These are phyloP conservation scores for Ceratocystis papillata DNA, from an alignment of 2,329 filamentous ascomycete species.

Conservation along the genomic window DNA sequence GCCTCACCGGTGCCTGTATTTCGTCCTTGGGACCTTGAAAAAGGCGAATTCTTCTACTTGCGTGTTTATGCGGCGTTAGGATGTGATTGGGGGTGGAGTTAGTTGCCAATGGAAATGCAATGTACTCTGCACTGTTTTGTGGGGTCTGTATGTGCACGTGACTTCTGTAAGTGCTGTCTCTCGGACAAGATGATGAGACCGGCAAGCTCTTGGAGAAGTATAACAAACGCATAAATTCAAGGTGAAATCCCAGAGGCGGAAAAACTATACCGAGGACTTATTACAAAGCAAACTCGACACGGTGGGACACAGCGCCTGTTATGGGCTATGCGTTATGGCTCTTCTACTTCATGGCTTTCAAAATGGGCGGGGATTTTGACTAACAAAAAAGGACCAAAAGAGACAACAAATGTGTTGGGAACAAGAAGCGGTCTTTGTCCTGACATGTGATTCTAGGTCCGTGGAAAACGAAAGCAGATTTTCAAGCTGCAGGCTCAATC, in stretches of 20 bases:
- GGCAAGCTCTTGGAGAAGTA: neutral
- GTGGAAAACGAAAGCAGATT: neutral
- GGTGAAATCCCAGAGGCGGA: no score
- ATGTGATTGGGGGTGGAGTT: slow-evolving; percentile 18
- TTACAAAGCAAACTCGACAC: neutral
- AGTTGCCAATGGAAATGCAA: slow-evolving; percentile 13
- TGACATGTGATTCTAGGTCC: slow-evolving; percentile 9
- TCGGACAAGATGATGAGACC: neutral
- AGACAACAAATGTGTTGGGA: slow-evolving; percentile 1
- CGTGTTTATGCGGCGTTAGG: slow-evolving; percentile 20
- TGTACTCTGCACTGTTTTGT: neutral
- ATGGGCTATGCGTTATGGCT: neutral
- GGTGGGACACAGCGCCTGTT: neutral
- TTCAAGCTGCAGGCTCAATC: neutral
- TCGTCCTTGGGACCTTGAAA: neutral
- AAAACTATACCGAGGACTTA: no score
- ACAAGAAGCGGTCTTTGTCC: neutral
- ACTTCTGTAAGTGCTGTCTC: neutral
- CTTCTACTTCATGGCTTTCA: neutral
- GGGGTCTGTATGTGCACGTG: neutral
- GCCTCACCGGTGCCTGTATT: neutral
- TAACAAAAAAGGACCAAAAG: neutral
- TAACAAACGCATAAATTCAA: neutral
- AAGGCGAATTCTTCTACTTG: slow-evolving; percentile 12
- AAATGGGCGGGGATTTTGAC: neutral